Evolutionary conservation across 176 grass and related monocot genomes (phyloP), one percentile per base, ranked within the genome.

Genomic region (Aegilops bicornis): DNA sequence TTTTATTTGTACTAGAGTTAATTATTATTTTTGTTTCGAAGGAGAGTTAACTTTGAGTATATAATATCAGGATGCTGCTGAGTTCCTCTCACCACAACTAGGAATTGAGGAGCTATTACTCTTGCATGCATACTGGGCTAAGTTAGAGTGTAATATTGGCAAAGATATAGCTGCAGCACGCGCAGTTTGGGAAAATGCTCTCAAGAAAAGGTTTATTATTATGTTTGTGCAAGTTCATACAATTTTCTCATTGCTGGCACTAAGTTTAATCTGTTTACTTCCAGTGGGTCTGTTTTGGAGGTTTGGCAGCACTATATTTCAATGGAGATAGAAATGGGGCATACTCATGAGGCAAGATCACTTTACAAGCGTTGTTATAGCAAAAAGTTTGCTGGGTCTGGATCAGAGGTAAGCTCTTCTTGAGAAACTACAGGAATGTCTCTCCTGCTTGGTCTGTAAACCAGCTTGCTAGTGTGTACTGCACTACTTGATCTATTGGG

Each of bases 321-420:
- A 78, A 96, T 99, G 97, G 94, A 96, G 86, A 79, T 91, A 60
- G 80, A 86, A 72, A 85, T 88, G 83, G 97, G 87, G 69, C 82
- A 96, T 62, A 75, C 91, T 87, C 88, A 92, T 75, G 97, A 94
- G 69, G 92, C 97, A 59, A 90, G 97, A 74, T 89, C 90, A 43
- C 93, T 99, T 85, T 99, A 99, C 81, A 96, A 92, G 87, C 95
- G 88, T 62, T 99, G 94, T 70, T 99, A 99, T 83, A 89, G 82
- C 84, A 99, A 92, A 86, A 96, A 81, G 24, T 94, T 99, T 80
- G 20, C 82, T 33, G 94, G 94, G 54, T 94, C 90, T 79, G 97
- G 97, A 85, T 99, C 97, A 52, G 94, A 96, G 94, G 97, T 99
- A 91, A 85, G 15, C 69, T 89, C 27, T 86, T 84, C 3, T 82